These are phyloP conservation scores for Thozetella sp. DNA, from an alignment of 495 filamentous ascomycete genomes.

Conservation along the genomic window DNA sequence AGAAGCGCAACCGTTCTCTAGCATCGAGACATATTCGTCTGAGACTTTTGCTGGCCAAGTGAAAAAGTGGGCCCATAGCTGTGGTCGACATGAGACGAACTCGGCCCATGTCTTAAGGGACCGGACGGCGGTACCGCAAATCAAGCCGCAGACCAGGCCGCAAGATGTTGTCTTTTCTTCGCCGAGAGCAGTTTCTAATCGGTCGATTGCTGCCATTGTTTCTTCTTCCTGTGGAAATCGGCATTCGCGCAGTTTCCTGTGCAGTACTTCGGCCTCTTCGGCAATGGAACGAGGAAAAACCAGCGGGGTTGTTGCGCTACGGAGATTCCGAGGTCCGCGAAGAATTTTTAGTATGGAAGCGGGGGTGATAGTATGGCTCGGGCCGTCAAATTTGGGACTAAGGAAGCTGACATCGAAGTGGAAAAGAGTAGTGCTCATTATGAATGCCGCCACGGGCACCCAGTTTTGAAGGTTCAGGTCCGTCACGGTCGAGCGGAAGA, in stretches of 20 bases:
- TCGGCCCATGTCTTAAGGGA: neutral
- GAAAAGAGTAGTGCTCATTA: neutral
- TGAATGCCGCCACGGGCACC: neutral
- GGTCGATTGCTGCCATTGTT: neutral
- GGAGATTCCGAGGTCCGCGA: neutral
- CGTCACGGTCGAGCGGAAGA: neutral
- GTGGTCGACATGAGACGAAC: neutral
- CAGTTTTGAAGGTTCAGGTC: neutral
- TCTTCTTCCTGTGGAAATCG: neutral
- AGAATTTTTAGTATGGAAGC: neutral
- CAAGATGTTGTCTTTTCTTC: neutral
- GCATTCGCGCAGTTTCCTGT: neutral
- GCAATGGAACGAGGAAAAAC: neutral
- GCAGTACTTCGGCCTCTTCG: neutral
- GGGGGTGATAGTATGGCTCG: neutral
- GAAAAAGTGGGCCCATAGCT: neutral
- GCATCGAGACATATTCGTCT: neutral
- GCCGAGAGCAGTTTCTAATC: neutral
- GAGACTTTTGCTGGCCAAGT: neutral
- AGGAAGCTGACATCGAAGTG: neutral
- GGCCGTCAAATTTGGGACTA: neutral
- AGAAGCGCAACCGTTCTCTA: neutral
- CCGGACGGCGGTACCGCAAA: neutral
- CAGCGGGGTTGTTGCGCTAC: neutral
- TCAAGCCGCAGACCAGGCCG: neutral